A percentile compares a stretch with the other conserved stretches of the same genome.
Conservation (phyloP, 768 basidiomycete species). For the Russula sp. region DNA sequence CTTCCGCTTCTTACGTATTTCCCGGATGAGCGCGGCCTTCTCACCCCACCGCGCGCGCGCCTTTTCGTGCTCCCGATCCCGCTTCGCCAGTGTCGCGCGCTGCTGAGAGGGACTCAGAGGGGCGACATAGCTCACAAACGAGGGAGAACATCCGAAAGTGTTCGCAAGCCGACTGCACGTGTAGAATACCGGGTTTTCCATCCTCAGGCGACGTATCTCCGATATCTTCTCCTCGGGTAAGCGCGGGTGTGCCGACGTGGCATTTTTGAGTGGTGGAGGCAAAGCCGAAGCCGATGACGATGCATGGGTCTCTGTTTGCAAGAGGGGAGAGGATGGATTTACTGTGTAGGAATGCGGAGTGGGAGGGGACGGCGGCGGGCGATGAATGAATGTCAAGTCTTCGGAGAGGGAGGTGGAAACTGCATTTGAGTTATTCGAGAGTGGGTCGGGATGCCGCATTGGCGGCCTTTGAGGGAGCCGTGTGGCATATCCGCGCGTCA, state of each 20-base stretch:
- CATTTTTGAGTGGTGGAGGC: constrained; percentile 33
- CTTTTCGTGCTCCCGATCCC: constrained; percentile 48
- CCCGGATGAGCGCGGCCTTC: constrained; percentile 55
- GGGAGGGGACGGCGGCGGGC: constrained; percentile 77
- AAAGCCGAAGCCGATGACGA: constrained; percentile 31
- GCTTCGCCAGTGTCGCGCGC: constrained; percentile 42
- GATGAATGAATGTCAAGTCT: constrained; percentile 74
- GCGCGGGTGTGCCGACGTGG: constrained; percentile 38
- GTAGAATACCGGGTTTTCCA: constrained; percentile 54
- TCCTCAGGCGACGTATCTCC: constrained; percentile 57
- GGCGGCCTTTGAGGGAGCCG: constrained; percentile 29
- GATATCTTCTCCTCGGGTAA: constrained; percentile 52
- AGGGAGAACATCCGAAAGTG: constrained; percentile 69
- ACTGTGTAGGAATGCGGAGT: constrained; percentile 69
- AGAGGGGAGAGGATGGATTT: constrained; percentile 67
- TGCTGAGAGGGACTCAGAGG: constrained; percentile 54
- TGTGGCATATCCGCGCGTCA: constrained; percentile 26
- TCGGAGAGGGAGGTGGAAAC: constrained; percentile 34
- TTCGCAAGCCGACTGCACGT: constrained; percentile 67
- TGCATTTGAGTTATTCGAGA: constrained; percentile 20
- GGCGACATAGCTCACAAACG: constrained; percentile 64
- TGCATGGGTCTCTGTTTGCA: constrained; percentile 41
- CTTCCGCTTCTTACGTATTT: constrained; percentile 64
- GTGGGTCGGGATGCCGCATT: constrained; percentile 29
- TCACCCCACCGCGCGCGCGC: constrained; percentile 67